Evolutionary conservation across 106 monocot genomes (phyloP), one percentile per base, ranked within the genome.

Genomic region (Allium sativum): DNA sequence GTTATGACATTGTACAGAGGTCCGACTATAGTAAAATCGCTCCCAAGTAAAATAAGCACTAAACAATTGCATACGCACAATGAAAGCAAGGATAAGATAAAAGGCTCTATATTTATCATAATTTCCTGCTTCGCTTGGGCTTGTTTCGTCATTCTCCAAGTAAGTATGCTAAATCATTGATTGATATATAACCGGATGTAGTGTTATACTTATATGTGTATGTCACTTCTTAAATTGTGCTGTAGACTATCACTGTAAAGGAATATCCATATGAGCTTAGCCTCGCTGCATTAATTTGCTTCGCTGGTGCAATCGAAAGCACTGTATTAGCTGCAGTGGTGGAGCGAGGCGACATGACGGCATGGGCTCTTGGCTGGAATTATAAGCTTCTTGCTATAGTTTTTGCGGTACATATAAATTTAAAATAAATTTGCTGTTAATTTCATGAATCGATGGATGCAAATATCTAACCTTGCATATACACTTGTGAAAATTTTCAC

Each of bases 241-340:
- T 57, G 53, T 56, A 92, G 91, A 68, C 86, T 18, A 66, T 81
- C 17, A 80, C 77, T 13, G 51, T 92, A 42, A 68, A 60, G 59
- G 59, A 80, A 8, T 92, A 86, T 61, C 91, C 91, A 9, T 77
- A 77, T 7, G 83, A 81, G 70, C 66, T 92, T 31, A 81, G 83
- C 15, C 61, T 92, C 48, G 64, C 76, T 1, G 62, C 73, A 9
- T 71, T 73, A 69, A 86, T 83, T 72, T 92, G 91, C 70, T 10
- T 76, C 19, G 62, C 68, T 52, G 91, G 91, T 42, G 70, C 73
- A 61, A 54, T 71, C 17, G 65, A 78, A 45, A 70, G 81, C 41
- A 47, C 55, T 0, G 57, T 52, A 2, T 70, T 83, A 12, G 72
- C 86, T 2, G 56, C 81, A 4, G 68, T 81, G 12, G 68, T 76